Evolutionary conservation across 371 early-diverging fungal genomes (phyloP), one percentile per base, ranked within the genome.

Genomic region (Mucor velutinosus): DNA sequence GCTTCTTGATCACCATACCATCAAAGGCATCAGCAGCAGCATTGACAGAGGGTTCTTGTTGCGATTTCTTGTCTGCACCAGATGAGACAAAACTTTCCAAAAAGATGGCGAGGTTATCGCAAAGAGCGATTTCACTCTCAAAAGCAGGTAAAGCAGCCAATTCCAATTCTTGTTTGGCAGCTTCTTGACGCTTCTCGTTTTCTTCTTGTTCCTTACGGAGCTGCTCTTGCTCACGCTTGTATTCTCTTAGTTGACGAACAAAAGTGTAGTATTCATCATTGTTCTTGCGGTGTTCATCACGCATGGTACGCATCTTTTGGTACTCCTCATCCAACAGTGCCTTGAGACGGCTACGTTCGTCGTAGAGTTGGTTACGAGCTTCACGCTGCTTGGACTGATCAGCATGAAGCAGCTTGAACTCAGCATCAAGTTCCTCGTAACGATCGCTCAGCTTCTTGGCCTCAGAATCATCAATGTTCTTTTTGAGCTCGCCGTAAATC

Each of bases 131-230:
- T 76, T 98, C 98, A 67, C 84, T 85, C 63, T 87, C 82, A 80
- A 89, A 97, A 10, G 98, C 97, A 37, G 96, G 96, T 60, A 93
- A 78, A 62, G 94, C 92, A 30, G 97, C 97, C 58, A 88, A 78
- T 72, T 96, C 97, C 29, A 89, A 87, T 77, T 93, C 94, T 70
- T 87, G 80, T 65, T 86, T 79, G 15, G 92, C 91, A 32, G 85
- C 78, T 59, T 86, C 86, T 66, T 87, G 80, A 32, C 80, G 82
- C 58, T 89, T 79, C 69, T 86, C 89, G 61, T 85, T 84, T 64
- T 91, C 89, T 55, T 85, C 72, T 76, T 94, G 92, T 65, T 86
- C 81, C 72, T 92, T 87, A 58, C 81, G 88, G 71, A 77, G 80
- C 58, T 85, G 82, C 47, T 83, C 86, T 70, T 91, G 89, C 66